A percentile compares a stretch with the other conserved stretches of the same genome.
These are phyloP conservation scores for Solanum chilense DNA, from an alignment of 257 asterid genomes.

Conservation along the genomic window DNA sequence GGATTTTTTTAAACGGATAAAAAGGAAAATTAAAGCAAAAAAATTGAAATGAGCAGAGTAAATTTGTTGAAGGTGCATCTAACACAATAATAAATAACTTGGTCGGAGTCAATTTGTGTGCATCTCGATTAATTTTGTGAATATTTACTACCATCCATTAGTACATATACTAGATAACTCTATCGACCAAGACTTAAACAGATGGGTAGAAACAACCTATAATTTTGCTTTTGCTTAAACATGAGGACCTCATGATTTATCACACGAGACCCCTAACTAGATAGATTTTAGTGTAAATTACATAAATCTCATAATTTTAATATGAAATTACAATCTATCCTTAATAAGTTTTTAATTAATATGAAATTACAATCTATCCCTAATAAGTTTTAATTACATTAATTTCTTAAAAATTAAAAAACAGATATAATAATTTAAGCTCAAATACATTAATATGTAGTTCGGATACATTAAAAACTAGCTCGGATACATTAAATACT, in stretches of 20 bases:
- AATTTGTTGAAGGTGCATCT: neutral
- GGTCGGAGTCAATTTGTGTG: neutral
- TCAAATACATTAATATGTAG: too few species aligned
- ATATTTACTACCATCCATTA: neutral
- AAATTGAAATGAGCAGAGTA: neutral
- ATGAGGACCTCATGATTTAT: neutral
- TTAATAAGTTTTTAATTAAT: too few species aligned
- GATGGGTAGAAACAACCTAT: neutral
- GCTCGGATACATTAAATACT: too few species aligned
- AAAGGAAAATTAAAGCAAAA: neutral
- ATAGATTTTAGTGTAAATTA: neutral
- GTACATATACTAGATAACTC: neutral
- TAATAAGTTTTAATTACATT: too few species aligned
- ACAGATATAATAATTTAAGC: too few species aligned
- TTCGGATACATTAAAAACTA: too few species aligned
- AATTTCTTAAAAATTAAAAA: too few species aligned
- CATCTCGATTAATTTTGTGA: neutral
- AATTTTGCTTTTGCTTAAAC: neutral
- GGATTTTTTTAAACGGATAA: neutral
- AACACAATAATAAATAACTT: neutral
- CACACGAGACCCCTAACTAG: neutral
- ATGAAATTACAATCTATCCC: too few species aligned
- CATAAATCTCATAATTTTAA: too few species aligned
- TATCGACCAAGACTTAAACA: neutral
- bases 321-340: too few species aligned